Conservation (phyloP, 495 filamentous ascomycete species). For the Tuber indicum region DNA sequence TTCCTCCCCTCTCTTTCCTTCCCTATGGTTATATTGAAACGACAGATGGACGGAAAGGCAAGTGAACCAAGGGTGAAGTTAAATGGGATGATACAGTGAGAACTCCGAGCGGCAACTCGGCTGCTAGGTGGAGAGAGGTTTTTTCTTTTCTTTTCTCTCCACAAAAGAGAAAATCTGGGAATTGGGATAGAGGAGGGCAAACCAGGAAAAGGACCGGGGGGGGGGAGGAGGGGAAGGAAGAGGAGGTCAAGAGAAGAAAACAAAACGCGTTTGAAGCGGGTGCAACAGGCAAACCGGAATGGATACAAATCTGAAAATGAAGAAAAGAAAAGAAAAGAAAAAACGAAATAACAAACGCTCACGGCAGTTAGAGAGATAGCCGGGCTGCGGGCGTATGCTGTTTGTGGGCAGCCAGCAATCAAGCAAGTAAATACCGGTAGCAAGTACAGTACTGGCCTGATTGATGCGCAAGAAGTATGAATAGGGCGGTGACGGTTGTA, state of each 20-base stretch:
- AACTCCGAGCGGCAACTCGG: slow-evolving; percentile 31
- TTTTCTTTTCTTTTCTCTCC: not conserved
- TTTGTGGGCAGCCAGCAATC: not conserved
- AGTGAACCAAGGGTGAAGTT: slow-evolving; percentile 26
- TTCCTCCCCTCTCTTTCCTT: slow-evolving; percentile 25
- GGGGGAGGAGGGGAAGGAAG: not conserved
- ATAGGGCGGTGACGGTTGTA: not conserved
- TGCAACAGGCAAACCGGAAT: not conserved
- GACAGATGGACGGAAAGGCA: slow-evolving; percentile 21
- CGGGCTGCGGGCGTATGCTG: not conserved
- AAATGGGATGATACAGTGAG: slow-evolving; percentile 26
- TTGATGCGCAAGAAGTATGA: not conserved
- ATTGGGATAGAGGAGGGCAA: not conserved
- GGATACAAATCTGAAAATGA: not conserved
- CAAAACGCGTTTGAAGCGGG: slow-evolving; percentile 5
- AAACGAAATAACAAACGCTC: slow-evolving; percentile 1
- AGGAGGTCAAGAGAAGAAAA: not conserved
- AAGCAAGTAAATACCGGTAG: not conserved
- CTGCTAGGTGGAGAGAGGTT: slow-evolving; percentile 12
- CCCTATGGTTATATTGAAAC: slow-evolving; percentile 23
- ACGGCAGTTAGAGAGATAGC: slow-evolving; percentile 1
- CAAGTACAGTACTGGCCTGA: not conserved
- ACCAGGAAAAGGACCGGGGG: not conserved
- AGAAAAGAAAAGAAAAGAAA: not conserved
- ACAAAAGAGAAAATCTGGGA: not conserved